phyloP scores from a whole-genome alignment of 495 filamentous ascomycete species.

The Aspergillus coremiiformis region DNA sequence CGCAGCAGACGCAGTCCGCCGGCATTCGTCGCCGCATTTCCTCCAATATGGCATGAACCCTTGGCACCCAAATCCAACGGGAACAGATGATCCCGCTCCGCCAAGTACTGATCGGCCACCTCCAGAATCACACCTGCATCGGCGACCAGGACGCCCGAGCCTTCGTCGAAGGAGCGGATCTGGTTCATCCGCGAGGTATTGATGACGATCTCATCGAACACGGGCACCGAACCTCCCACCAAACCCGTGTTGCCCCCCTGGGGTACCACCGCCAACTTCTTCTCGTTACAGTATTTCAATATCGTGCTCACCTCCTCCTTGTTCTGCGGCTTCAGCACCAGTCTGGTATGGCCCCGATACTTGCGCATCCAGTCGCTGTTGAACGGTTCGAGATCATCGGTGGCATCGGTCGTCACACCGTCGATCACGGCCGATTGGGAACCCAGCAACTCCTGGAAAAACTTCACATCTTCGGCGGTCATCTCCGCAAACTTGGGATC shows the following conservation, averaged over 20 bases:
- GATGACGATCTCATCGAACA: constrained; percentile 97
- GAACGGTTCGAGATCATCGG: constrained; percentile 81
- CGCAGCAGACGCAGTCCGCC: constrained; percentile 83
- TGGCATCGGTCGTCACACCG: constrained; percentile 62
- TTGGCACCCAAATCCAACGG: constrained; percentile 94
- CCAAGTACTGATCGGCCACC: constrained; percentile 74
- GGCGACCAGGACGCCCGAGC: constrained; percentile 81
- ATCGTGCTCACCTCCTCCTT: constrained; percentile 84
- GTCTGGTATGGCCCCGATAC: constrained; percentile 80
- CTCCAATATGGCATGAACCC: constrained; percentile 93
- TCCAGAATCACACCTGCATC: constrained; percentile 92
- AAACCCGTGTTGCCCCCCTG: constrained; percentile 96
- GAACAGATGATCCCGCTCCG: constrained; percentile 74
- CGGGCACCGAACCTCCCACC: constrained; percentile 88
- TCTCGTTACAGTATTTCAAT: constrained; percentile 86
- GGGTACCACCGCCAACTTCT: constrained; percentile 87
- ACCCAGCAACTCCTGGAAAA: constrained; percentile 71
- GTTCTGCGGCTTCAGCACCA: constrained; percentile 77
- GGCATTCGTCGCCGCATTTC: constrained; percentile 97
- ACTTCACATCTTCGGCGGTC: constrained; percentile 66
- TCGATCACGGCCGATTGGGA: constrained; percentile 74
- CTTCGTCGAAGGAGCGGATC: constrained; percentile 85
- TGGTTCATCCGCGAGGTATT: constrained; percentile 80
- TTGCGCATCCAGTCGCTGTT: constrained; percentile 99
- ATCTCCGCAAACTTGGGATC: constrained; percentile 63